Conservation (phyloP, 1,284 basidiomycete species). For the Inonotus obliquus region DNA sequence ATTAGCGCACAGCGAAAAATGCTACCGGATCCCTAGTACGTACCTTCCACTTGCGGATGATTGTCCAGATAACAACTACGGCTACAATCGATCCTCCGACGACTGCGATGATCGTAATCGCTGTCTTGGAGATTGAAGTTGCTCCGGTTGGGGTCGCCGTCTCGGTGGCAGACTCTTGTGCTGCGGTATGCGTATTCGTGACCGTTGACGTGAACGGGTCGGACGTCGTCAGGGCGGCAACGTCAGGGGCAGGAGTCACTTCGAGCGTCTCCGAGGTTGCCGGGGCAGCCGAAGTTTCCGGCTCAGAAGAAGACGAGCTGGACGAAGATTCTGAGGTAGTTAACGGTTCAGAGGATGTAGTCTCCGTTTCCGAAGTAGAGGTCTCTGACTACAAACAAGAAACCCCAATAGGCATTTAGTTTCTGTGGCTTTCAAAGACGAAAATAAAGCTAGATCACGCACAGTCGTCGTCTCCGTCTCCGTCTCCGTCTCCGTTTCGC, state of each 20-base stretch:
- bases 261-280: slow-evolving; percentile 20
- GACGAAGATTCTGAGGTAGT: slow-evolving; percentile 23
- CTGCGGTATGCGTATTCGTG: slow-evolving; percentile 23
- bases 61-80: slow-evolving; percentile 72
- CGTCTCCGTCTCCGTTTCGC: background rate
- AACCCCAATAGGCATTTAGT: too few species aligned
- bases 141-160: slow-evolving; percentile 2
- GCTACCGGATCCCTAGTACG: background rate
- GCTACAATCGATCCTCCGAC: slow-evolving; percentile 66
- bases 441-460: background rate
- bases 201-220: slow-evolving; percentile 14
- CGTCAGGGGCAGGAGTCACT: slow-evolving; percentile 18
- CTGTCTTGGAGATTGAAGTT: slow-evolving; percentile 39
- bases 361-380: background rate
- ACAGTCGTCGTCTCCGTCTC: background rate
- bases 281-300: slow-evolving; percentile 20
- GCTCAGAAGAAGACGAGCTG: slow-evolving; percentile 18
- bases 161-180: slow-evolving; percentile 23
- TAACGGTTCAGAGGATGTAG: background rate
- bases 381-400: background rate
- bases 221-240: background rate
- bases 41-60: slow-evolving; percentile 85
- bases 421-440: too few species aligned
- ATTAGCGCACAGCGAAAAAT: background rate
- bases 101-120: slow-evolving; percentile 69